A percentile compares a stretch with the other conserved stretches of the same genome.
phyloP scores from a whole-genome alignment of 2,329 filamentous ascomycete genomes.

The Paraphaeosphaeria sporulosa region DNA sequence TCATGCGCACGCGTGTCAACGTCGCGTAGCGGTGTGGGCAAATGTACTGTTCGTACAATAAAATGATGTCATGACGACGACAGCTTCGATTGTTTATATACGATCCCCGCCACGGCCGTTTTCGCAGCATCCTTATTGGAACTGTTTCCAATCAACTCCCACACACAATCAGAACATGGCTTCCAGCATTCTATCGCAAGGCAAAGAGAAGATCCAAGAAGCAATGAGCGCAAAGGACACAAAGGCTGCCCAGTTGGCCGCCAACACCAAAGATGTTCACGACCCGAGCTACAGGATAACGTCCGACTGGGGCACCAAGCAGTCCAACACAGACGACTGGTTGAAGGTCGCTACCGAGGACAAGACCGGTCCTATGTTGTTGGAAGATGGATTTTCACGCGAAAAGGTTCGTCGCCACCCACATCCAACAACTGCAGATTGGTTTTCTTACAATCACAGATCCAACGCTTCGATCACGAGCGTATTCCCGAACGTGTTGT shows the following conservation, averaged over 20 bases:
- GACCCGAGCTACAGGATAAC: constrained; percentile 68
- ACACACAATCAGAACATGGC: constrained; percentile 34
- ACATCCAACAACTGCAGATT: neutral
- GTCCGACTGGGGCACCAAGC: constrained; percentile 78
- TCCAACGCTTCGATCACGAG: constrained; percentile 79
- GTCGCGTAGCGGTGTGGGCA: constrained; percentile 24
- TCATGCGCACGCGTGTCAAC: constrained; percentile 18
- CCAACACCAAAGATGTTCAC: constrained; percentile 66
- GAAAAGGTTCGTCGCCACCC: constrained; percentile 67
- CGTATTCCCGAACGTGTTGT: constrained; percentile 74
- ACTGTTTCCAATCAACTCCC: constrained; percentile 15
- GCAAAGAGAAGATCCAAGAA: constrained; percentile 43
- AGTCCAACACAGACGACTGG: constrained; percentile 80
- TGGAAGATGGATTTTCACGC: constrained; percentile 76
- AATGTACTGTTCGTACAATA: constrained; percentile 14
- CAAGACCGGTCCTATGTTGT: constrained; percentile 69
- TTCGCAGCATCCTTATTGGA: neutral
- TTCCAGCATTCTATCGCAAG: constrained; percentile 37
- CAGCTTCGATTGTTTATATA: constrained; percentile 1
- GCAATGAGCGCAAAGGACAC: constrained; percentile 46
- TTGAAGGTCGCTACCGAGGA: constrained; percentile 69
- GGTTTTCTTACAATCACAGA: constrained; percentile 54
- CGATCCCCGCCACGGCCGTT: constrained; percentile 11
- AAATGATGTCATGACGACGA: constrained; percentile 17
- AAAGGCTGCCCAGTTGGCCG: constrained; percentile 69